Percentiles rank a stretch among this genome's conserved stretches.
Evolutionary conservation across 352 stramenopile species (phyloP).

Genomic region (Phytophthora meadii): DNA sequence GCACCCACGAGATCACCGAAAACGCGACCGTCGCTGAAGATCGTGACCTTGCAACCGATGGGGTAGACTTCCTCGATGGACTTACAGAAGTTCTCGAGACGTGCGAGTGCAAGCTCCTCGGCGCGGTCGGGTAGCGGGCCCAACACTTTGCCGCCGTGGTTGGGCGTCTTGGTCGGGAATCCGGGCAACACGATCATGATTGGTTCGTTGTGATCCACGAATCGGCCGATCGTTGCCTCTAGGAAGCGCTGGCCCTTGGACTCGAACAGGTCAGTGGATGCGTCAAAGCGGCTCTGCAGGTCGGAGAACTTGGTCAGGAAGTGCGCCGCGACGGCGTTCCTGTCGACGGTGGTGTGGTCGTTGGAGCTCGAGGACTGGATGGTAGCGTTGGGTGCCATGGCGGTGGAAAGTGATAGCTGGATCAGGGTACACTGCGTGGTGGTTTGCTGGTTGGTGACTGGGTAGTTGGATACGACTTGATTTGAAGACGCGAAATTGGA

Average conservation of each 20-base stretch:
- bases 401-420: not conserved
- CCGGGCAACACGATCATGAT: constrained; percentile 7
- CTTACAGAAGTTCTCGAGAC: constrained; percentile 22
- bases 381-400: constrained; percentile 6
- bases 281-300: constrained; percentile 22
- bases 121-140: constrained; percentile 21
- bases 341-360: constrained; percentile 2
- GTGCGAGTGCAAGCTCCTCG: constrained; percentile 20
- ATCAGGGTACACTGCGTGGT: not conserved
- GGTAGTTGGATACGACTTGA: not conserved
- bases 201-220: constrained; percentile 18
- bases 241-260: constrained; percentile 14
- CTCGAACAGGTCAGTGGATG: constrained; percentile 11
- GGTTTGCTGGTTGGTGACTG: not conserved
- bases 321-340: constrained; percentile 9
- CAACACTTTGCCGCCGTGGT: constrained; percentile 22
- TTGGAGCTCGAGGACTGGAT: not conserved
- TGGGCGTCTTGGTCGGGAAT: constrained; percentile 20
- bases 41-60: constrained; percentile 19
- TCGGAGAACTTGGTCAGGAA: constrained; percentile 21
- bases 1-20: constrained; percentile 24
- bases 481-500: too few relatives aligned
- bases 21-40: constrained; percentile 29
- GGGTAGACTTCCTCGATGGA: constrained; percentile 27
- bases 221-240: constrained; percentile 11